phyloP scores from a whole-genome alignment of 2,329 filamentous ascomycete genomes.

The Cercospora sojina region DNA sequence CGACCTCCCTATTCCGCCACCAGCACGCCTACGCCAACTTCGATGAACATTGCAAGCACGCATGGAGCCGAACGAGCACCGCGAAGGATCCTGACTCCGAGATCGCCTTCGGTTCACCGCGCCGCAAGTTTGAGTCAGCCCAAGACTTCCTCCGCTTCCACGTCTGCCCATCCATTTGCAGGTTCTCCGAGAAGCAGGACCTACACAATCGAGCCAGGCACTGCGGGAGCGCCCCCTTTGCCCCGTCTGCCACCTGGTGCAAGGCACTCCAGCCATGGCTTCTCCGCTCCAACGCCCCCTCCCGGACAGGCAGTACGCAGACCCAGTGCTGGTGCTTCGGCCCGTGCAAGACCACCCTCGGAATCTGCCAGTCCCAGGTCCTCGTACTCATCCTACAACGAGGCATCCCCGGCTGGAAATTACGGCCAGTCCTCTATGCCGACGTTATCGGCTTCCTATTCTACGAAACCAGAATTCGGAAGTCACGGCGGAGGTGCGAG shows the following conservation, averaged over 20 bases:
- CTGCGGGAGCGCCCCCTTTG: constrained; percentile 47
- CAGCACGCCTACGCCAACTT: constrained; percentile 29
- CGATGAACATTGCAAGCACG: constrained; percentile 15
- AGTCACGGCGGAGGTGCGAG: constrained; percentile 2
- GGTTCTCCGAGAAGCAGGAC: constrained; percentile 43
- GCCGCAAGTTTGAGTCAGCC: constrained; percentile 52
- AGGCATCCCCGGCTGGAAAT: constrained; percentile 35
- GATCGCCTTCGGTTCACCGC: constrained; percentile 54
- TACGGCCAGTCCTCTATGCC: constrained; percentile 27
- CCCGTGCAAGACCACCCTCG: constrained; percentile 29
- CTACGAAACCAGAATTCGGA: constrained; percentile 15
- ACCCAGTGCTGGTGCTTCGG: constrained; percentile 33
- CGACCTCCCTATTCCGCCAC: constrained; percentile 12
- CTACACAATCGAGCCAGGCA: constrained; percentile 46
- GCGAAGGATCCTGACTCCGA: constrained; percentile 57
- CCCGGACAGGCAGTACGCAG: constrained; percentile 43
- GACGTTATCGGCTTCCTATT: constrained; percentile 25
- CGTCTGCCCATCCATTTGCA: constrained; percentile 50
- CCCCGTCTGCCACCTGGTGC: constrained; percentile 47
- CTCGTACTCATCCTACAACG: constrained; percentile 50
- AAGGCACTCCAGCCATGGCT: constrained; percentile 39
- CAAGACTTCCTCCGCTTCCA: constrained; percentile 44
- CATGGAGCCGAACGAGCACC: constrained; percentile 18
- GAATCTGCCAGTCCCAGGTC: constrained; percentile 49
- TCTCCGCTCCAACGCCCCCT: constrained; percentile 39